Evolutionary conservation across 75 land plant species (phyloP).

Genomic region (Cryptomeria japonica): DNA sequence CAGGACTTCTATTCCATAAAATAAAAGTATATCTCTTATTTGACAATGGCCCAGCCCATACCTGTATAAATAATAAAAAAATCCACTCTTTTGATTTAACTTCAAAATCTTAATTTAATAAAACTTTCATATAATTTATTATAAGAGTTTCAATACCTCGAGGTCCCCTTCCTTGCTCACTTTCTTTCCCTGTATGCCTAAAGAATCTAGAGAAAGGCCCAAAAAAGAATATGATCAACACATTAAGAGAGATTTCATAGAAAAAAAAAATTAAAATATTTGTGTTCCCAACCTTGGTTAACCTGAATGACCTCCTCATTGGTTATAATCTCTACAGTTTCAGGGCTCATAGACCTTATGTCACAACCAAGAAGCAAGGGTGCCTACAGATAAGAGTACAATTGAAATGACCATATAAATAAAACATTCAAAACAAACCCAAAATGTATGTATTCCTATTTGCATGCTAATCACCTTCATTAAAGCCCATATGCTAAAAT

Average conservation of each 20-base stretch:
- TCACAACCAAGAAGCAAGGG: slow-evolving; percentile 92
- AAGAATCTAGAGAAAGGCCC: slow-evolving; percentile 22
- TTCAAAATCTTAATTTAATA: not conserved
- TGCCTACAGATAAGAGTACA: slow-evolving; percentile 49
- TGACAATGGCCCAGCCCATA: slow-evolving; percentile 84
- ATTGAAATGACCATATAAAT: not conserved
- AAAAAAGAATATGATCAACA: not conserved
- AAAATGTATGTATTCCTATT: not conserved
- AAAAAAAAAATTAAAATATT: not conserved
- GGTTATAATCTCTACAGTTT: slow-evolving; percentile 48
- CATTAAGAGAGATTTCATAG: no score
- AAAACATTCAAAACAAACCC: not conserved
- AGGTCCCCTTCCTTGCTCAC: slow-evolving; percentile 38
- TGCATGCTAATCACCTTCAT: slow-evolving; percentile 53
- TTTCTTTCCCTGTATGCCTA: slow-evolving; percentile 84
- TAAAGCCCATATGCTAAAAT: slow-evolving; percentile 91
- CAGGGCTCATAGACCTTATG: slow-evolving; percentile 55
- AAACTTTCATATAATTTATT: no score
- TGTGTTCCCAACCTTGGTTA: slow-evolving; percentile 64
- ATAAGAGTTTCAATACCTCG: slow-evolving; percentile 31
- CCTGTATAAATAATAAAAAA: slow-evolving; percentile 24
- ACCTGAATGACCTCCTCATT: slow-evolving; percentile 87
- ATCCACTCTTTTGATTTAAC: not conserved
- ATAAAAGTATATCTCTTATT: slow-evolving; percentile 37
- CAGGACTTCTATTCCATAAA: slow-evolving; percentile 64